Base-by-base conservation (phyloP, 345 rosid genomes). In the Rubroshorea leprosula region DNA sequence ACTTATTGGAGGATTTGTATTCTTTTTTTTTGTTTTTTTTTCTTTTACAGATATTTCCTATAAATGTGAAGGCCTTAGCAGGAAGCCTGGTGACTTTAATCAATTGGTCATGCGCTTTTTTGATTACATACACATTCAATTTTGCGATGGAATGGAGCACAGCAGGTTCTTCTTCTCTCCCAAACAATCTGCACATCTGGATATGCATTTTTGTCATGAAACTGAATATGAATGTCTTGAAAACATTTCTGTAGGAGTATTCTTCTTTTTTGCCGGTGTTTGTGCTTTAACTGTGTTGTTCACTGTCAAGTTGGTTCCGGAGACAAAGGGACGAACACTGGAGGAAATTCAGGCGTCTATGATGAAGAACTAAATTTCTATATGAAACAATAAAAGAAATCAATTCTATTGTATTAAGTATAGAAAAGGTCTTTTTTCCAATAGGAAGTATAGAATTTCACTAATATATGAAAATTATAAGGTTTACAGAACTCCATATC, bases 81-180 rank as follows among this genome's bases (percentile, higher is more conserved):
- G 74, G 72, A 24, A 71, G 76, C 54, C 5, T 77, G 11, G 69
- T 70, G 26, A 65, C 24, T 54, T 35, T 68, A 18, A 58, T 65
- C 4, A 68, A 57, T 43, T 74, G 74, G 76, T 1, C 10, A 7
- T 60, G 66, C 24, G 64, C 76, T 39, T 74, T 69, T 74, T 0
- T 60, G 48, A 10, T 62, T 51, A 31, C 82, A 0, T 71, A 62
- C 62, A 64, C 72, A 11, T 74, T 62, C 67, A 65, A 14, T 58
- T 74, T 57, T 51, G n/a, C 62, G 23, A 26, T 74, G 25, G 68
- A 74, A 23, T 77, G 78, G 76, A 77, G 70, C 68, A 54, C 77
- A 41, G 70, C 78, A 24, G 78, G 78, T 41, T 4, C 4, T 29
- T 29, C 35, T 9, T 29, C 9, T 29, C 35, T 29, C 35, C 35